Base-by-base conservation (phyloP, 2,329 filamentous ascomycete species). In the Pseudogymnoascus sp. region DNA sequence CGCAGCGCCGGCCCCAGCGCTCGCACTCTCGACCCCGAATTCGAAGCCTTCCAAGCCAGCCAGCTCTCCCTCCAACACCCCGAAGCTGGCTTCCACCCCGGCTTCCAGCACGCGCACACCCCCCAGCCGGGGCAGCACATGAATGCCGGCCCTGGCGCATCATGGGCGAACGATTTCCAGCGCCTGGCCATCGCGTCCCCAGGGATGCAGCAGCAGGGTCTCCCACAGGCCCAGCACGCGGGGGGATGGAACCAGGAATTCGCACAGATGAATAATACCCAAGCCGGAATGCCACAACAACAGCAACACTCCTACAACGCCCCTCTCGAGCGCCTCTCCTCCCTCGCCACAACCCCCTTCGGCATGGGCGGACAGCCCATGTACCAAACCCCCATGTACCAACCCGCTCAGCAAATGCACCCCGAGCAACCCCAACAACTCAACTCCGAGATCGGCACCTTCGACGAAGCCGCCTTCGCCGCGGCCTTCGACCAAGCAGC, bases 31-130 rank as follows among this genome's bases (percentile, higher is more conserved):
- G 87, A 90, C 69, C 78, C 80, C 37, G 88, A 90, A 68, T 90
- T 90, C 69, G 82, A 88, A 67, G 84, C 86, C 53, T 91, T 91
- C 68, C 86, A 89, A 73, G 78, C 80, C 42, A 82, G 81, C 18
- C 72, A 73, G 25, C 68, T 74, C 40, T 72, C 71, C 11, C 73
- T 49, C 69, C 69, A 42, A 64, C 1, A 53, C 40, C 59, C 46
- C 59, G 56, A 59, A 16, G 40, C 49, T 11, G 49, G 34, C 6
- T 59, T 36, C 40, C 40, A 43, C 40, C 59, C 65, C 63, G 63
- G 37, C 49, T 67, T 66, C 63, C 63, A 64, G 23, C 63, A 64
- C 63, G 56, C 63, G 8, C 64, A 63, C 11, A 46, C 37, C n/a
- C 59, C 23, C 34, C 64, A 62, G 38, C 64, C 63, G 18, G 60